phyloP scores from a whole-genome alignment of 106 monocot genomes.

The Agapanthus africanus region DNA sequence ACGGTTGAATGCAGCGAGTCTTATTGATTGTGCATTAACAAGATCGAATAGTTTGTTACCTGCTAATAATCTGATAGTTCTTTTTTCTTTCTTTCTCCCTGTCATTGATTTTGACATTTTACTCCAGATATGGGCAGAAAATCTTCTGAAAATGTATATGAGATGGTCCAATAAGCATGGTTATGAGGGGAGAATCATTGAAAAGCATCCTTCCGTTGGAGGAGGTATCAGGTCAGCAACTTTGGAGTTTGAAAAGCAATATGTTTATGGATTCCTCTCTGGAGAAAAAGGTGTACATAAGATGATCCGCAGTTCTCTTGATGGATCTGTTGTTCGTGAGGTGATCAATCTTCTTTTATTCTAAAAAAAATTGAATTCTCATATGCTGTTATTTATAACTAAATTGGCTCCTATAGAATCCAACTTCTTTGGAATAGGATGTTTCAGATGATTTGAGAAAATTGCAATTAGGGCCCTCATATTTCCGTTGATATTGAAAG shows the following conservation, averaged over 20 bases:
- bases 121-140: conserved; percentile 66
- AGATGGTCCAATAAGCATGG: conserved; percentile 74
- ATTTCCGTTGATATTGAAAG: too few relatives aligned
- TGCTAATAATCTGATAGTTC: too few relatives aligned
- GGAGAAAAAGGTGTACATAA: conserved; percentile 70
- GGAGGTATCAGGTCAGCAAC: conserved; percentile 41
- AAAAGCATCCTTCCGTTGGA: conserved; percentile 30
- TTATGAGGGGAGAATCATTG: conserved; percentile 32
- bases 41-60: too few relatives aligned
- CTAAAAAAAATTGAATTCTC: too few relatives aligned
- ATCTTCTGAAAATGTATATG: conserved; percentile 56
- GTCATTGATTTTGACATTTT: background rate
- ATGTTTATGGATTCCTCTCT: conserved; percentile 68
- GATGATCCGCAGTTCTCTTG: conserved; percentile 41
- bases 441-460: too few relatives aligned
- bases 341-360: too few relatives aligned
- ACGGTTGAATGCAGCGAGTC: too few relatives aligned
- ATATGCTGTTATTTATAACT: too few relatives aligned
- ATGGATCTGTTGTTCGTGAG: conserved; percentile 44
- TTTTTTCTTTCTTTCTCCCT: background rate
- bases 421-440: too few relatives aligned
- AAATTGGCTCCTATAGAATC: too few relatives aligned
- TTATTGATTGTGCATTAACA: too few relatives aligned
- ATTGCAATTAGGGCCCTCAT: too few relatives aligned
- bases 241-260: conserved; percentile 76